Evolutionary conservation across 2,329 filamentous ascomycete genomes (phyloP), one percentile per base, ranked within the genome.

Genomic region (Paradendryphiella salina): DNA sequence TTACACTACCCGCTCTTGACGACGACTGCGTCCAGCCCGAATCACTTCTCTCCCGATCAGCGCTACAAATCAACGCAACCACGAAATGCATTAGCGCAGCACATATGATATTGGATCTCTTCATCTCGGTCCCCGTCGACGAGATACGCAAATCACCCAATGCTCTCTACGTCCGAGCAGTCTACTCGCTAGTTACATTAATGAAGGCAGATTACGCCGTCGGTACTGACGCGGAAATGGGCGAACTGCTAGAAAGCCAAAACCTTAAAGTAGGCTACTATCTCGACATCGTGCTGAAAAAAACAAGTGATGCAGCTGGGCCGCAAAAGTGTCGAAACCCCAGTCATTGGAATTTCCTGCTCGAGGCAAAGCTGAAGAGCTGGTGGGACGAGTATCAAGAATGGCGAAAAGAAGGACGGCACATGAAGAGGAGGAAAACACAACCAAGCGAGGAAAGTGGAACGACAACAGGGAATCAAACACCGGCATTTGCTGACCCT

Each of bases 121-220:
- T 71, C 46, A 35, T 65, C 9, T 46, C 59, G 3, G 44, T 70
- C 3, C 34, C 66, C 2, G 31, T 51, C 11, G 49, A 62, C 11
- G 50, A 53, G 4, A 47, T 72, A 13, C 64, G 66, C 35, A 67
- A 59, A 29, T 54, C 63, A 0, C 61, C 68, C 0, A 70, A 68
- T 21, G 49, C 65, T 1, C 32, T 70, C n/a, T 73, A 67, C 38
- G 66, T 71, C 6, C 60, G 70, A 11, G 58, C 65, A 0, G 63
- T 69, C 8, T 72, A 66, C 48, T 65, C 68, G 0, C 60, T 73
- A 0, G 64, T 72, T 1, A 61, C 63, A 1, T 52, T 73, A 0
- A 56, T 73, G 54, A 71, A 68, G 46, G 66, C 62, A n/a, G 69
- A 71, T 37, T 73, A 71, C 21, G 69, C 67, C 1, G 63, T 72